A percentile compares a stretch with the other conserved stretches of the same genome.
phyloP scores from a whole-genome alignment of 768 basidiomycete species.

The Chiua virens region DNA sequence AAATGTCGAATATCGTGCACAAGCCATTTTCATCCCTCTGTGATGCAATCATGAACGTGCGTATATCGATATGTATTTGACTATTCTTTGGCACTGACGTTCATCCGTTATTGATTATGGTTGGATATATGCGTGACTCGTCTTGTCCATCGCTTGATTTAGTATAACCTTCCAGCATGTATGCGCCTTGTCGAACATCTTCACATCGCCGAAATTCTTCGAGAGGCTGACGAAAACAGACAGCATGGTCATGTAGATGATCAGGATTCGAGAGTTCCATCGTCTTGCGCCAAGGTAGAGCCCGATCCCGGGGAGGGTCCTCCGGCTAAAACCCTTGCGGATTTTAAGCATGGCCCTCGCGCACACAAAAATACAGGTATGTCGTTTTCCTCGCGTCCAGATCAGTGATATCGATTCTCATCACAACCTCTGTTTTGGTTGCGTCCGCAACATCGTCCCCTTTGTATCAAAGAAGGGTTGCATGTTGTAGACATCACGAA shows the following conservation, averaged over 20 bases:
- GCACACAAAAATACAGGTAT: constrained; percentile 3
- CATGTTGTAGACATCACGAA: constrained; percentile 23
- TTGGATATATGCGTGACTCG: constrained; percentile 14
- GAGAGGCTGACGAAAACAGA: constrained; percentile 52
- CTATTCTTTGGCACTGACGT: background rate
- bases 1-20: constrained; percentile 64
- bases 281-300: background rate
- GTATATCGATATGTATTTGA: constrained; percentile 23
- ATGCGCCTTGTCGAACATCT: constrained; percentile 72
- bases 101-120: background rate
- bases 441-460: background rate
- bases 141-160: background rate
- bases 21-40: constrained; percentile 69
- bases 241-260: constrained; percentile 45
- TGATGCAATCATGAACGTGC: constrained; percentile 69
- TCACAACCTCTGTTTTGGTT: background rate
- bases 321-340: background rate
- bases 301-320: background rate
- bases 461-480: constrained; percentile 12
- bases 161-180: constrained; percentile 78
- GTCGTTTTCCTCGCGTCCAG: background rate
- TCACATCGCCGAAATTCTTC: constrained; percentile 67
- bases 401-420: background rate
- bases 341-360: background rate
- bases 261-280: background rate